Conservation (phyloP, 768 basidiomycete genomes). For the Pleurotus pulmonarius region DNA sequence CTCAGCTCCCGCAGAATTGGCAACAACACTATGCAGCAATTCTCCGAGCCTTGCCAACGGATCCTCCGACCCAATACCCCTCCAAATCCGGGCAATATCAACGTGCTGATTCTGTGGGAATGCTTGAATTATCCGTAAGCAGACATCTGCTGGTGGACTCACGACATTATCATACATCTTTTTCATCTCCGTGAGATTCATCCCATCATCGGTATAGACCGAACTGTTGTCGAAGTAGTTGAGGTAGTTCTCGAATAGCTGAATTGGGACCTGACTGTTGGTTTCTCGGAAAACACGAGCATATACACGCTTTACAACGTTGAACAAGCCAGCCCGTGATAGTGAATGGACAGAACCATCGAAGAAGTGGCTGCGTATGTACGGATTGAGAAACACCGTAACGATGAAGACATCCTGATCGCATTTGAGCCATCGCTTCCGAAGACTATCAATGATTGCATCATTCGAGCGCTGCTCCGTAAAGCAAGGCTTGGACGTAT, state of each 20-base stretch:
- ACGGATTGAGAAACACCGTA: slow-evolving; percentile 3
- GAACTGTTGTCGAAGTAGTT: neutral
- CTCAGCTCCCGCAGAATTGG: slow-evolving; percentile 25
- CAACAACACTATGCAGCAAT: slow-evolving; percentile 18
- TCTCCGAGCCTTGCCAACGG: slow-evolving; percentile 20
- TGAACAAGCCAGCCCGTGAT: slow-evolving; percentile 4
- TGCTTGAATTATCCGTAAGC: neutral
- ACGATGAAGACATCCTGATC: slow-evolving; percentile 23
- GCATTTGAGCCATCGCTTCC: slow-evolving; percentile 16
- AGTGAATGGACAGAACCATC: neutral
- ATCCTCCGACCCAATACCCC: neutral
- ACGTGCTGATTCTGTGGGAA: slow-evolving; percentile 1
- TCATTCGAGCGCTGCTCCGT: no score
- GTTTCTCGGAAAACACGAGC: slow-evolving; percentile 8
- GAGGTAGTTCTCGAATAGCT: slow-evolving; percentile 11
- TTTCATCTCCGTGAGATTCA: slow-evolving; percentile 5
- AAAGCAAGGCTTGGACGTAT: no score
- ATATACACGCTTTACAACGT: slow-evolving; percentile 10
- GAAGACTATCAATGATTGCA: slow-evolving; percentile 16
- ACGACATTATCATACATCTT: slow-evolving; percentile 10
- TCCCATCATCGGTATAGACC: slow-evolving; percentile 8
- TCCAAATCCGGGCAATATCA: slow-evolving; percentile 7
- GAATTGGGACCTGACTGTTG: slow-evolving; percentile 7
- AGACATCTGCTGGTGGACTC: neutral
- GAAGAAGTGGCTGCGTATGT: neutral